These are phyloP conservation scores for Hermanozyma aechmeae DNA, from an alignment of 805 yeast species.

Conservation along the genomic window DNA sequence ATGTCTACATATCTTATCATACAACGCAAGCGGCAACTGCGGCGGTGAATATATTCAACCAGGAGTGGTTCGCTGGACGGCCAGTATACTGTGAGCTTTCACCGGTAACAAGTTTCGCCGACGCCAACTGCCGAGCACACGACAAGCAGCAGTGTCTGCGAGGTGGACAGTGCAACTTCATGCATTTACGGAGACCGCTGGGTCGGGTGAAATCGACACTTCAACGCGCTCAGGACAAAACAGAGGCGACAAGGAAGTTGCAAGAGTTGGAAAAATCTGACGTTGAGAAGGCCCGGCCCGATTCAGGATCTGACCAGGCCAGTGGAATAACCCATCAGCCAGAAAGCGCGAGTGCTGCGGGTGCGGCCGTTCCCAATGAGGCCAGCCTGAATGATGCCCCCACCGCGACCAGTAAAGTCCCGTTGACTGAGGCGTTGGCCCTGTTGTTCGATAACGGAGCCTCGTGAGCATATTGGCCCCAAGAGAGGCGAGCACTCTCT, in stretches of 20 bases:
- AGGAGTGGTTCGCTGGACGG: conserved; percentile 71
- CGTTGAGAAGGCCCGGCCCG: no score
- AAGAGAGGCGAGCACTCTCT: no score
- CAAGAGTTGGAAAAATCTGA: no score
- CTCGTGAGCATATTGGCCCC: no score
- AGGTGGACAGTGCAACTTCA: conserved; percentile 78
- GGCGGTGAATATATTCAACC: conserved; percentile 56
- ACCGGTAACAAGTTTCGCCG: conserved; percentile 62
- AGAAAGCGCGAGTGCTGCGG: no score
- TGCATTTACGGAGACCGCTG: conserved; percentile 60
- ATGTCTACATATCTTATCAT: conserved; percentile 63
- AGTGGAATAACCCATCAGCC: no score
- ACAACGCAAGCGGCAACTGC: conserved; percentile 46
- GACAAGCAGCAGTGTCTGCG: conserved; percentile 59
- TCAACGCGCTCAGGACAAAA: conserved; percentile 29
- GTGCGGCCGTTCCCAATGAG: no score
- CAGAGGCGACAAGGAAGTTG: conserved; percentile 10
- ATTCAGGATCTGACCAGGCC: no score
- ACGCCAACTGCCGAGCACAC: conserved; percentile 69
- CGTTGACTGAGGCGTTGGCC: no score
- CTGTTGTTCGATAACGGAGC: no score
- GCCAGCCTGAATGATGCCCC: no score
- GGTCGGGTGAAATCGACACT: neutral
- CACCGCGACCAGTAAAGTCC: no score
- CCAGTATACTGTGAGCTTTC: conserved; percentile 77